phyloP scores from a whole-genome alignment of 495 filamentous ascomycete species.

The Podospora australis region DNA sequence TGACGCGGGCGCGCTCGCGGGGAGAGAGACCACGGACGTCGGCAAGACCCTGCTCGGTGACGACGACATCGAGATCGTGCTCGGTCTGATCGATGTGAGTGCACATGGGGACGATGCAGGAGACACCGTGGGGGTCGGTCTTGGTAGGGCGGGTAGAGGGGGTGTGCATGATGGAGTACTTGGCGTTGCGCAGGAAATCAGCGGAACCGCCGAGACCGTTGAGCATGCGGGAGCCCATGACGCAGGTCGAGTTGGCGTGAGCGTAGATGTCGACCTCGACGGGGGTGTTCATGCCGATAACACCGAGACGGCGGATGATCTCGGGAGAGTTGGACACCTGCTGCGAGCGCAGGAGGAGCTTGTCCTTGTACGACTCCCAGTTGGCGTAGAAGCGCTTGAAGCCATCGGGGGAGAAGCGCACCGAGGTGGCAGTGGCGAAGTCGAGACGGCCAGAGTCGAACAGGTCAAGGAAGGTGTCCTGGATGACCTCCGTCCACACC shows the following conservation, averaged over 20 bases:
- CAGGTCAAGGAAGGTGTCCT: constrained; percentile 89
- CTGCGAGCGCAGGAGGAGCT: constrained; percentile 81
- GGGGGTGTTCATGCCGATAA: constrained; percentile 94
- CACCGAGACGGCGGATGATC: constrained; percentile 81
- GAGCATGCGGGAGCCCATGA: constrained; percentile 87
- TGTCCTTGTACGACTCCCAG: constrained; percentile 74
- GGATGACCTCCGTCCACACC: constrained; percentile 92
- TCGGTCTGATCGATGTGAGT: constrained; percentile 92
- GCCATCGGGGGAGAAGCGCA: constrained; percentile 85
- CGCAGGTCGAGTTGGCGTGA: constrained; percentile 86
- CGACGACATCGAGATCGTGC: constrained; percentile 81
- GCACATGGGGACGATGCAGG: constrained; percentile 87
- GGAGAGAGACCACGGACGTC: constrained; percentile 80
- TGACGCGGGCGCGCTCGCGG: constrained; percentile 73
- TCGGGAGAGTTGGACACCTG: constrained; percentile 90
- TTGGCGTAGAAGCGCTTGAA: constrained; percentile 89
- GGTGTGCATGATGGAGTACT: constrained; percentile 94
- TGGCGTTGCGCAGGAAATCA: constrained; percentile 77
- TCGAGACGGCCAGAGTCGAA: constrained; percentile 87
- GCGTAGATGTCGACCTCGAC: constrained; percentile 94
- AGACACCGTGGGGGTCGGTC: constrained; percentile 75
- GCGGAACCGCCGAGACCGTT: constrained; percentile 86
- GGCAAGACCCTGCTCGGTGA: constrained; percentile 82
- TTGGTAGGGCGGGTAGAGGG: constrained; percentile 73
- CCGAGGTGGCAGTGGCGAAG: constrained; percentile 86